These are phyloP conservation scores for Penicillium lividum DNA, from an alignment of 495 filamentous ascomycete genomes.

Conservation along the genomic window DNA sequence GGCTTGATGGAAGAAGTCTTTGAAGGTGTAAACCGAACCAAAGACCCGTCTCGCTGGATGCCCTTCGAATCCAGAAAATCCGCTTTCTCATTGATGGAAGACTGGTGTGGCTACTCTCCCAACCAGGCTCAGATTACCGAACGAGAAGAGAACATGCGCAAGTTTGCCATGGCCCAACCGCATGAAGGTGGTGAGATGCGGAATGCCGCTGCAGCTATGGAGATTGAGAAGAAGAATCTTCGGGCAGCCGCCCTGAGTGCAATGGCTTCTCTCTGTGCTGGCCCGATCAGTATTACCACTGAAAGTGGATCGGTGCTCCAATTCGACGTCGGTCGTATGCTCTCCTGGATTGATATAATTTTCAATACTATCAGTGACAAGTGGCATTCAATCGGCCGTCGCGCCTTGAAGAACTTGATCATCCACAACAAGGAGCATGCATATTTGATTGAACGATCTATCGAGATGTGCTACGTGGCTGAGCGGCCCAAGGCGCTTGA, in stretches of 20 bases:
- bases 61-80: constrained; percentile 94
- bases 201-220: constrained; percentile 81
- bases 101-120: constrained; percentile 97
- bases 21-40: constrained; percentile 84
- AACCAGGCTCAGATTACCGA: constrained; percentile 81
- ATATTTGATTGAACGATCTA: constrained; percentile 80
- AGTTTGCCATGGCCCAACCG: constrained; percentile 69
- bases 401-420: constrained; percentile 88
- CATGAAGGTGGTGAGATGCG: constrained; percentile 68
- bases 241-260: constrained; percentile 88
- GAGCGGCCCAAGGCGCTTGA: constrained; percentile 76
- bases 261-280: constrained; percentile 93
- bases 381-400: constrained; percentile 85
- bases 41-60: constrained; percentile 87
- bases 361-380: constrained; percentile 88
- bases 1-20: constrained; percentile 91
- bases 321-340: constrained; percentile 89
- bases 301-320: constrained; percentile 79
- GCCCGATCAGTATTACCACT: constrained; percentile 83
- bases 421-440: constrained; percentile 84
- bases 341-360: constrained; percentile 92
- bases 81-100: constrained; percentile 93
- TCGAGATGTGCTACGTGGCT: constrained; percentile 79
- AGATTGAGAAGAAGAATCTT: constrained; percentile 92
- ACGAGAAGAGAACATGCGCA: constrained; percentile 84